A percentile compares a stretch with the other conserved stretches of the same genome.
Conservation (phyloP, 768 basidiomycete species). For the Tulasnella sp. region DNA sequence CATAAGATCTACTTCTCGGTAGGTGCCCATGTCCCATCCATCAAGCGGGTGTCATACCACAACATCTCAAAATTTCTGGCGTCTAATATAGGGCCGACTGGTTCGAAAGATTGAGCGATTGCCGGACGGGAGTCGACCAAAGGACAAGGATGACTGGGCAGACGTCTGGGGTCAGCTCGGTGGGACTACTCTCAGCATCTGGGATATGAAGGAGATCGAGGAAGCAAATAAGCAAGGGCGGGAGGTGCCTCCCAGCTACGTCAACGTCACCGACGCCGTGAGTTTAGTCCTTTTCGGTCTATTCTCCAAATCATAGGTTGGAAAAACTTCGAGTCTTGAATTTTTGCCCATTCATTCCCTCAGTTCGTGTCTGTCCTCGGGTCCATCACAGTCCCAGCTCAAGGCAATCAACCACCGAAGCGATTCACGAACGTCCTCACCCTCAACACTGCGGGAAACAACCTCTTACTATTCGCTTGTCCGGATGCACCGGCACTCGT, state of each 20-base stretch:
- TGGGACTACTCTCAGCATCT: constrained; percentile 79
- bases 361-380: constrained; percentile 75
- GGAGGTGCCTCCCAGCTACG: constrained; percentile 77
- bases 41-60: background rate
- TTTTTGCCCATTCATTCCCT: background rate
- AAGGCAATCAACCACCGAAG: constrained; percentile 33
- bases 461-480: constrained; percentile 81
- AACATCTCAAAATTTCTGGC: background rate
- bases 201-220: constrained; percentile 84
- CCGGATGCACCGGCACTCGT: constrained; percentile 55
- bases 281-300: constrained; percentile 34
- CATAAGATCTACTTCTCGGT: constrained; percentile 81
- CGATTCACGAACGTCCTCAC: constrained; percentile 72
- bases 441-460: constrained; percentile 88
- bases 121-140: constrained; percentile 60
- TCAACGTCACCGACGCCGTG: constrained; percentile 82
- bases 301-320: constrained; percentile 15
- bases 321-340: no score
- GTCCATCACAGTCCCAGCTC: constrained; percentile 51
- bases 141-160: constrained; percentile 64
- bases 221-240: constrained; percentile 68
- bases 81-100: constrained; percentile 40
- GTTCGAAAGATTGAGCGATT: constrained; percentile 66
- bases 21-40: background rate
- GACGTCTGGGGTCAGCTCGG: constrained; percentile 86